A percentile compares a stretch with the other conserved stretches of the same genome.
These are phyloP conservation scores for Botryotinia globosa DNA, from an alignment of 2,329 filamentous ascomycete genomes.

Conservation along the genomic window DNA sequence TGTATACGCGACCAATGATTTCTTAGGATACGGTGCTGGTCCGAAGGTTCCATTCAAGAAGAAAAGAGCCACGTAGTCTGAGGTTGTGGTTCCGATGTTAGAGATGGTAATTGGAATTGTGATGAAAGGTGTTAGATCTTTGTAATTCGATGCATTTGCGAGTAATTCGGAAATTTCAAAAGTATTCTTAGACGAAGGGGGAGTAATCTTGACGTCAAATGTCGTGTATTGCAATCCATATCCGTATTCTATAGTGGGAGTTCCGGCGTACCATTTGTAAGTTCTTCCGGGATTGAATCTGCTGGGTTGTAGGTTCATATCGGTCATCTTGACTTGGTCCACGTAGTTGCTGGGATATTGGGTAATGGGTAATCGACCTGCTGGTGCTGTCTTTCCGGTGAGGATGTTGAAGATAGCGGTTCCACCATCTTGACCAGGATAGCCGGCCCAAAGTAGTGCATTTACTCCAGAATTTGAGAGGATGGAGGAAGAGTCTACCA, in stretches of 20 bases:
- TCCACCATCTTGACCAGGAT: slow-evolving; percentile 59
- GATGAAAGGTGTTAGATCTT: slow-evolving; percentile 36
- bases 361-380: slow-evolving; percentile 52
- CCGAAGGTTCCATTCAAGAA: slow-evolving; percentile 50
- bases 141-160: slow-evolving; percentile 3
- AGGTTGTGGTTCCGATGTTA: slow-evolving; percentile 50
- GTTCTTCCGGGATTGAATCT: slow-evolving; percentile 48
- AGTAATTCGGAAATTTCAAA: slow-evolving; percentile 20
- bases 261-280: slow-evolving; percentile 55
- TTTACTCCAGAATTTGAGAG: slow-evolving; percentile 48
- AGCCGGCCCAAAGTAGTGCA: slow-evolving; percentile 56
- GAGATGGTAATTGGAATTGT: slow-evolving; percentile 42
- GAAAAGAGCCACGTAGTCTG: slow-evolving; percentile 52
- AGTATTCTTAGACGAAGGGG: background rate
- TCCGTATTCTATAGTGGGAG: slow-evolving; percentile 52
- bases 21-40: slow-evolving; percentile 51
- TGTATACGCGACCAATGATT: slow-evolving; percentile 51
- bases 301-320: slow-evolving; percentile 54
- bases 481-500: slow-evolving; percentile 52
- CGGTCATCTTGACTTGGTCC: slow-evolving; percentile 50
- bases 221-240: slow-evolving; percentile 43
- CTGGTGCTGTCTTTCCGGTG: slow-evolving; percentile 42
- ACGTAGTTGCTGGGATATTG: slow-evolving; percentile 56
- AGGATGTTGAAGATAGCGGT: slow-evolving; percentile 53
- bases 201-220: slow-evolving; percentile 15